phyloP scores from a whole-genome alignment of 192 early-diverging fungal genomes.

The Gamsiella multidivaricata region DNA sequence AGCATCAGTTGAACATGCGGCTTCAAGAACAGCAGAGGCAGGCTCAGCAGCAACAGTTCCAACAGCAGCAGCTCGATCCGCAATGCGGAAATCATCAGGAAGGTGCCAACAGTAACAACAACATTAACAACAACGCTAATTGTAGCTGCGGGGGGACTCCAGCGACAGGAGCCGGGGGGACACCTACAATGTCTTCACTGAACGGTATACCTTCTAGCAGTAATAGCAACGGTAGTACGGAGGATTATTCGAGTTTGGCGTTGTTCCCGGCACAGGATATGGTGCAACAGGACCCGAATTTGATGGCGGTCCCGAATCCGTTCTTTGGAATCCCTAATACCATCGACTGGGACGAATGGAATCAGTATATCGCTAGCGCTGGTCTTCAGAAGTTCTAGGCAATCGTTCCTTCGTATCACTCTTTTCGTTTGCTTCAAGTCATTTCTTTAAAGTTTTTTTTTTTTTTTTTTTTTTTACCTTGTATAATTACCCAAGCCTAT shows the following conservation, averaged over 20 bases:
- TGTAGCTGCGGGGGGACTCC: too few species aligned
- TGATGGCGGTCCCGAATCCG: slow-evolving; percentile 40
- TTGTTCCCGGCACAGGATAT: slow-evolving; percentile 36
- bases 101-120: slow-evolving; percentile 13
- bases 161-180: too few species aligned
- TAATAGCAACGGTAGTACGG: not conserved
- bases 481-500: not conserved
- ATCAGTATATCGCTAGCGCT: slow-evolving; percentile 45
- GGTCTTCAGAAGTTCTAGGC: slow-evolving; percentile 35
- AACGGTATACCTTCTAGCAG: too few species aligned
- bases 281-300: slow-evolving; percentile 23
- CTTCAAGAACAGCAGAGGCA: slow-evolving; percentile 36
- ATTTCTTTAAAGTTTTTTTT: not conserved
- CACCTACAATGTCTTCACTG: too few species aligned
- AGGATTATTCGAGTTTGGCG: slow-evolving; percentile 33
- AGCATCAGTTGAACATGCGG: slow-evolving; percentile 36
- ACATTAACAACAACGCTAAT: not conserved
- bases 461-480: slow-evolving; percentile 1
- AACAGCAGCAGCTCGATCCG: slow-evolving; percentile 10
- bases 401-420: too few species aligned
- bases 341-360: slow-evolving; percentile 55
- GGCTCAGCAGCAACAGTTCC: slow-evolving; percentile 37
- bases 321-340: slow-evolving; percentile 53
- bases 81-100: slow-evolving; percentile 6
- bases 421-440: not conserved